A percentile compares a stretch with the other conserved stretches of the same genome.
These are phyloP conservation scores for Botryotinia convoluta DNA, from an alignment of 2,329 filamentous ascomycete genomes.

Conservation along the genomic window DNA sequence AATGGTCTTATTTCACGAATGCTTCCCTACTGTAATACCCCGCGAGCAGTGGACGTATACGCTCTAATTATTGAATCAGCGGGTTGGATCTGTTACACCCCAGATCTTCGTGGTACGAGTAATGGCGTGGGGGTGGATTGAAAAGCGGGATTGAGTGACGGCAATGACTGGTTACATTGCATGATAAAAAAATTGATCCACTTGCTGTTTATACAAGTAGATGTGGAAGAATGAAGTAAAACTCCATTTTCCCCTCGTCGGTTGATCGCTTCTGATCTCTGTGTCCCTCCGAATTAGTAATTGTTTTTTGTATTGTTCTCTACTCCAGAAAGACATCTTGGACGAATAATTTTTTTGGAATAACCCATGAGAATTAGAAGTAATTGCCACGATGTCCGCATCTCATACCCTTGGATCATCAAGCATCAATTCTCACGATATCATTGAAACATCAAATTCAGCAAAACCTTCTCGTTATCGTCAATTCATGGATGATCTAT, in stretches of 20 bases:
- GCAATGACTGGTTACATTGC: not conserved
- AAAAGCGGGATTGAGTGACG: not conserved
- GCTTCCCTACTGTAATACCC: not conserved
- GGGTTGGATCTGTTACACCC: not conserved
- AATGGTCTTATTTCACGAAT: not conserved
- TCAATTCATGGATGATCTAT: constrained; percentile 11
- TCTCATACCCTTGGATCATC: not conserved
- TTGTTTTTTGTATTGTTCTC: not conserved
- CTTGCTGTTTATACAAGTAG: constrained; percentile 2
- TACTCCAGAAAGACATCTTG: not conserved
- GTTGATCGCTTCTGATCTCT: not conserved
- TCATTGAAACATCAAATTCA: not conserved
- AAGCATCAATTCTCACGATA: not conserved
- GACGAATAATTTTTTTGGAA: not conserved
- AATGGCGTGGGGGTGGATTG: not conserved
- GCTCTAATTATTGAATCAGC: no score
- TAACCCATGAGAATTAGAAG: not conserved
- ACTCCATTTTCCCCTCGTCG: not conserved
- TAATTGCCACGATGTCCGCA: not conserved
- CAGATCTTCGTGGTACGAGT: not conserved
- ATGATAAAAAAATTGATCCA: not conserved
- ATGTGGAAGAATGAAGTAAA: not conserved
- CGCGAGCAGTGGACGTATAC: not conserved
- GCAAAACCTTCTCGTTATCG: not conserved
- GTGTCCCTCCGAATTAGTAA: no score